Base-by-base conservation (phyloP, 176 grass and related monocot species). In the Oryza glumipatula region DNA sequence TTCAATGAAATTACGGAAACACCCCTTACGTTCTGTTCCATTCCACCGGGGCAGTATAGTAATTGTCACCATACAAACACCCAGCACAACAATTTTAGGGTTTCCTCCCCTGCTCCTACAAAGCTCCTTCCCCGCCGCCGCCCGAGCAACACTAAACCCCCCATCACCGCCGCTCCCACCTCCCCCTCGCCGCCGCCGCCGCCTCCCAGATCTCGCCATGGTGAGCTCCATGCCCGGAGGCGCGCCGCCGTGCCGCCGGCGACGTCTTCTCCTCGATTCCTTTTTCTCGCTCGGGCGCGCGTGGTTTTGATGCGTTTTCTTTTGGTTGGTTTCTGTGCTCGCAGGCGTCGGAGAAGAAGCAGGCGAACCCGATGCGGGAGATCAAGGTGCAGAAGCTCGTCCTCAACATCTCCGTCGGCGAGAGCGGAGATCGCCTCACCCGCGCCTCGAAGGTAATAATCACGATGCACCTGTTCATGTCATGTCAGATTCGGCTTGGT, bases 301-400 rank as follows among this genome's bases (percentile, higher is more conserved):
- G 22, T 3, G 47, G 35, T 86, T 73, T 60, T 90, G 73, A 90
- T 56, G 66, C 9, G 4, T 28, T 61, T 11, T 7, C 38, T 39
- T 73, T 65, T 65, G 23, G 26, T 64, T 51, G 65, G 67, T 43
- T 73, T 52, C 32, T 19, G 68, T 45, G 24, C 7, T 78, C 41
- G 51, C 85, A 96, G 94, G 91, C 94, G 76, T 93, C 91, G 72
- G 94, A 96, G 86, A 93, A 93, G 91, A 96, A 89, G 94, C 84
- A 85, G 76, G 52, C 65, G 80, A 93, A 91, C 73, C 84, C 94
- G 14, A 96, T 96, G 94, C 89, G 90, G 79, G 93, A 95, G 46
- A 95, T 95, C 58, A 95, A 96, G 84, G 94, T 93, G 68, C 94
- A 96, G 73, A 96, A 96, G 84, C 88, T 96, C 49, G 94, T 91